These are phyloP conservation scores for Solanum tarapatanum DNA, from an alignment of 257 asterid genomes.

Conservation along the genomic window DNA sequence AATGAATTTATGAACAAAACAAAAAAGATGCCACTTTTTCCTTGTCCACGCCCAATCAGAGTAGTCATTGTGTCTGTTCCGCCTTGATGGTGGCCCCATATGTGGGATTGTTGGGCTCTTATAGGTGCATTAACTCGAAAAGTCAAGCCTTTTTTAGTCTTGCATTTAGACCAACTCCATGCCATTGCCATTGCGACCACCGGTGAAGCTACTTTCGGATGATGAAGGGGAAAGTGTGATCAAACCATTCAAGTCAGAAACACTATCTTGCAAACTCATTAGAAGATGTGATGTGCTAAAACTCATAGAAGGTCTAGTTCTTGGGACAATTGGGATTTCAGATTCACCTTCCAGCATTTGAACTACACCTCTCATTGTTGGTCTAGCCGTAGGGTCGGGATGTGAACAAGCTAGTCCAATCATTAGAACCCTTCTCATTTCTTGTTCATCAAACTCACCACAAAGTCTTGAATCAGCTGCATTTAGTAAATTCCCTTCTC, in stretches of 20 bases:
- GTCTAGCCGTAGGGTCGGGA: conserved; percentile 67
- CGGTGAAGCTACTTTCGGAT: conserved; percentile 46
- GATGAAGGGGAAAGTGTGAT: conserved; percentile 51
- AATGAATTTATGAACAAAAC: conserved; percentile 19
- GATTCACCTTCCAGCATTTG: conserved; percentile 71
- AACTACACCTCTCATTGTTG: conserved; percentile 66
- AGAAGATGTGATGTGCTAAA: conserved; percentile 59
- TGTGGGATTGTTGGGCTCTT: neutral
- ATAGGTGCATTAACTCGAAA: neutral
- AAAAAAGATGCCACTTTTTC: neutral
- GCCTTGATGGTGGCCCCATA: neutral
- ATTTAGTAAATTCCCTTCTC: conserved; percentile 42
- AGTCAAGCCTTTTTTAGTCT: neutral
- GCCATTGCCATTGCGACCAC: conserved; percentile 7
- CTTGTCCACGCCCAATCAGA: neutral
- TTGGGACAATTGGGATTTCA: conserved; percentile 60
- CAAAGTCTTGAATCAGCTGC: conserved; percentile 49
- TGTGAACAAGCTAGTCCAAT: conserved; percentile 67
- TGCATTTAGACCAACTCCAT: conserved; percentile 22
- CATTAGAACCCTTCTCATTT: conserved; percentile 49
- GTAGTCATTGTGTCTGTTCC: neutral
- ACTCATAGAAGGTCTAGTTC: conserved; percentile 50
- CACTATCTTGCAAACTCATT: conserved; percentile 61
- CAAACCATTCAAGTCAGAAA: conserved; percentile 66
- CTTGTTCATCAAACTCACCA: conserved; percentile 44